A percentile compares a stretch with the other conserved stretches of the same genome.
Evolutionary conservation across 75 land plant species (phyloP).

Genomic region (Cryptomeria japonica): DNA sequence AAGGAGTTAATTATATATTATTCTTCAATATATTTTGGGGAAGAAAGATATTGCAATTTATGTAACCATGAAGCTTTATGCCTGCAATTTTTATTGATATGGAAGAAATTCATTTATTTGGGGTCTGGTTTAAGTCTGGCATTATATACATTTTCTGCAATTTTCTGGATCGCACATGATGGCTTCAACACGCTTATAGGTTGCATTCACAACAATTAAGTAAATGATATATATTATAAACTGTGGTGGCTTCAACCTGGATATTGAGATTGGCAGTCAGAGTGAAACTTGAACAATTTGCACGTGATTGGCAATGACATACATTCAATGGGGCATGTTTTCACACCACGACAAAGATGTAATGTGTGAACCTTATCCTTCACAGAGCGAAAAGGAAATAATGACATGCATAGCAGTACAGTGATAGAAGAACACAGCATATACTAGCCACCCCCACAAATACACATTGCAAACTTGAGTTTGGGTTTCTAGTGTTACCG

Average conservation of each 20-base stretch:
- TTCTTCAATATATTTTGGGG: not conserved
- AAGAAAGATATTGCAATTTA: not conserved
- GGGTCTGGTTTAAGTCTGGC: not conserved
- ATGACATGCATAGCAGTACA: too few relatives aligned
- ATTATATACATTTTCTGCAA: not conserved
- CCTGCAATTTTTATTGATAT: not conserved
- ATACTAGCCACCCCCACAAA: not conserved
- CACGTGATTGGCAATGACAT: not conserved
- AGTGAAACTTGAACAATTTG: not conserved
- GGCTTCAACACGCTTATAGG: not conserved
- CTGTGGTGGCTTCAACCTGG: not conserved
- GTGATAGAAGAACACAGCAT: not conserved
- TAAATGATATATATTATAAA: not conserved
- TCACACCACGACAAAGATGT: not conserved
- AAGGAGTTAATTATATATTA: not conserved
- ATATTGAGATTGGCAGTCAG: not conserved
- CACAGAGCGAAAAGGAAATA: not conserved
- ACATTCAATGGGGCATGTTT: too few relatives aligned
- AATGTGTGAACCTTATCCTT: not conserved
- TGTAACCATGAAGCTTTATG: not conserved
- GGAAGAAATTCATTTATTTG: not conserved
- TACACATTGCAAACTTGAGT: too few relatives aligned
- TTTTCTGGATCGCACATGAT: not conserved
- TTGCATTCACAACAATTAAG: not conserved
- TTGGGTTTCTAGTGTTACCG: too few relatives aligned